Base-by-base conservation (phyloP, 2,329 filamentous ascomycete species). In the Didymella pomorum region DNA sequence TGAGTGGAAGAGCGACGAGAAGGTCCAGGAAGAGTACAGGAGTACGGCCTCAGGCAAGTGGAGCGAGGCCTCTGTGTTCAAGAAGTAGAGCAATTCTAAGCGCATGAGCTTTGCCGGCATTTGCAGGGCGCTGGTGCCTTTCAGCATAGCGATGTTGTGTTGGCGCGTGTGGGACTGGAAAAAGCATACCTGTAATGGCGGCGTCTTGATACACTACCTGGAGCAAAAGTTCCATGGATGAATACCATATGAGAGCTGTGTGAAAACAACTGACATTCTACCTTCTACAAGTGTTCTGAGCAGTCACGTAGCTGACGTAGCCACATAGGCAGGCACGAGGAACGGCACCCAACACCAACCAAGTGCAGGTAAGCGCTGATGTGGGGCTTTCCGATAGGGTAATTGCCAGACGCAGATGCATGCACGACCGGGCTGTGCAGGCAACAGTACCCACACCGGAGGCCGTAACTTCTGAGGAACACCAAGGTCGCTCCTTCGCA, bases 1-100 rank as follows among this genome's bases (percentile, higher is more conserved):
- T 41, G 77, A 82, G 59, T 83, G 84, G 81, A 79, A 80, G 56
- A 84, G 84, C 58, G 76, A 79, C 50, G 70, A 73, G 42, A 76
- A 81, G 28, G 77, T 80, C 21, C 82, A 83, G 68, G 76, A 83
- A 35, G 78, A 80, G 47, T 88, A 86, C 58, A 53, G 72, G 31
- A 70, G 74, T 53, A 74, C 74, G 29, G 79, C 78, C 12, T 65
- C 68, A 26, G 68, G 72, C 64, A 71, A 69, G 47, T 81, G 79
- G 78, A 70, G 70, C 20, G 68, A 78, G 42, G 78, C 78, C 25
- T 73, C 68, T 20, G 65, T 72, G 1, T 79, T 79, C 52, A 66
- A 68, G 45, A 64, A 68, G 52, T 69, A 56, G 56, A 53, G 50
- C 39, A 16, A 41, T 8, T 46, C 25, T 46, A 33, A 35, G 20